Evolutionary conservation across 768 basidiomycete species (phyloP).

Genomic region (Rhodosporidiobolus sp.): DNA sequence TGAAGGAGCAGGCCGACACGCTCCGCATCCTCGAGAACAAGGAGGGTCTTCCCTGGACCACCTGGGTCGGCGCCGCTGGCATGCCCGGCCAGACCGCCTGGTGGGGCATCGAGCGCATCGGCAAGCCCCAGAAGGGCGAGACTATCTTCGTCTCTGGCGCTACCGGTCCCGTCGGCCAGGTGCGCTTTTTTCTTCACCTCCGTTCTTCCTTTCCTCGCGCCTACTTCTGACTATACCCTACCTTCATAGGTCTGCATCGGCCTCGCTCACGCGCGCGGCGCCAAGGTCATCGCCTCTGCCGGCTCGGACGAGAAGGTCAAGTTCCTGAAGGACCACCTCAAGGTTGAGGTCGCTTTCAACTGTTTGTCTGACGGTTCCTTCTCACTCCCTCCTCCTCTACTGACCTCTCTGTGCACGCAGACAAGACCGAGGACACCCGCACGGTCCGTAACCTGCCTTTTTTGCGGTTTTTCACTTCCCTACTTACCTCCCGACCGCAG

Average conservation of each 20-base stretch:
- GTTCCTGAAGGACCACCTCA: constrained; percentile 57
- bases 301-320: constrained; percentile 69
- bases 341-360: constrained; percentile 69
- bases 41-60: constrained; percentile 41
- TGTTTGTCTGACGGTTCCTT: constrained; percentile 53
- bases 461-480: no score
- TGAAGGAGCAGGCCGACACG: constrained; percentile 18
- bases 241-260: constrained; percentile 53
- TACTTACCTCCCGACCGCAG: no score
- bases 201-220: constrained; percentile 30
- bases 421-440: constrained; percentile 51
- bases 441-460: no score
- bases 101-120: constrained; percentile 50
- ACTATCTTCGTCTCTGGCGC: constrained; percentile 51
- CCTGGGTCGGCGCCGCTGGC: constrained; percentile 44
- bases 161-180: constrained; percentile 43
- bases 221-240: no score
- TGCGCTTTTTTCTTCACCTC: background rate
- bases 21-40: constrained; percentile 42
- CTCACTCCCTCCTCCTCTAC: no score
- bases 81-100: constrained; percentile 51
- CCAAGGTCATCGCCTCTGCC: constrained; percentile 67
- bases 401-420: no score
- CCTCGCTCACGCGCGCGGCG: constrained; percentile 52
- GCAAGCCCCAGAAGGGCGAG: constrained; percentile 57